Evolutionary conservation across 257 asterid species (phyloP).

Genomic region (Thymus quinquecostatus): DNA sequence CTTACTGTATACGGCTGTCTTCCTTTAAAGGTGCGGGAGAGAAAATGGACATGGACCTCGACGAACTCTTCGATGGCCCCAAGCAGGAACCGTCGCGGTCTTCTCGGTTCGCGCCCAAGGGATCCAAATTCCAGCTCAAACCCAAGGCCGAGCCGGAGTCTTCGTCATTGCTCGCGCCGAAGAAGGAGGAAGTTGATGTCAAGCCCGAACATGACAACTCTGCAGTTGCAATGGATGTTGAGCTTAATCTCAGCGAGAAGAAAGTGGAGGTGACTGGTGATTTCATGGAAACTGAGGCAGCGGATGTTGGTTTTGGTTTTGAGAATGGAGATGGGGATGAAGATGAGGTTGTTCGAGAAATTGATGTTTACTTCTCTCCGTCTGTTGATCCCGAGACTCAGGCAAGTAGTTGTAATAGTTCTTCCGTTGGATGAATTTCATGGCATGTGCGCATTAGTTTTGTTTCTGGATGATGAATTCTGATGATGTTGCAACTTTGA

Average conservation of each 20-base stretch:
- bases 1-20: too few relatives aligned
- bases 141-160: slow-evolving; percentile 39
- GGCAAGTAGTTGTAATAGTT: slow-evolving; percentile 33
- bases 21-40: background rate
- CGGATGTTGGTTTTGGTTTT: slow-evolving; percentile 33
- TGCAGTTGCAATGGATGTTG: slow-evolving; percentile 46
- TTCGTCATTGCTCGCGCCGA: slow-evolving; percentile 30
- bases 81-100: slow-evolving; percentile 39
- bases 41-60: slow-evolving; percentile 61
- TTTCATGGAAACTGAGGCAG: slow-evolving; percentile 39
- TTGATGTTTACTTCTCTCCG: slow-evolving; percentile 71
- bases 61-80: slow-evolving; percentile 48
- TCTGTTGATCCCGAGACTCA: slow-evolving; percentile 47
- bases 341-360: slow-evolving; percentile 69
- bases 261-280: slow-evolving; percentile 39
- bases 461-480: slow-evolving; percentile 8
- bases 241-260: slow-evolving; percentile 40
- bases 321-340: slow-evolving; percentile 59
- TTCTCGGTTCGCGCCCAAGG: slow-evolving; percentile 70
- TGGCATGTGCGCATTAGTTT: background rate
- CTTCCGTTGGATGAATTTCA: background rate
- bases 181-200: slow-evolving; percentile 45
- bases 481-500: slow-evolving; percentile 4
- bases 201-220: slow-evolving; percentile 30
- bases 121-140: slow-evolving; percentile 39